Evolutionary conservation across 139 green algal genomes (phyloP).

Genomic region (Closterium sp.): DNA sequence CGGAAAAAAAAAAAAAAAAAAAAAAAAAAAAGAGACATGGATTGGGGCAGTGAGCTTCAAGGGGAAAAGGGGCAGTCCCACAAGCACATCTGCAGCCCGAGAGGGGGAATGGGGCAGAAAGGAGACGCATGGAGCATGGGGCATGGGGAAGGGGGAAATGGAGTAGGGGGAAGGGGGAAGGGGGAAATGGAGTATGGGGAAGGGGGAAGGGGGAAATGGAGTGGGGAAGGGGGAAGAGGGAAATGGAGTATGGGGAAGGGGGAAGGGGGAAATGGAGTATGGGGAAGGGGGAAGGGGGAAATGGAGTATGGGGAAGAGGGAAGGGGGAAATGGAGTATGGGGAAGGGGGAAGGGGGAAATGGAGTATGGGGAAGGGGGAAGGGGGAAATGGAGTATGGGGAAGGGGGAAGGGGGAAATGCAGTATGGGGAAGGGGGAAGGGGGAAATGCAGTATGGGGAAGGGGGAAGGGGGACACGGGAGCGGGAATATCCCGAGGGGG

Average conservation of each 20-base stretch:
- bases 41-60: background rate
- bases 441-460: background rate
- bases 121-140: background rate
- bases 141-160: background rate
- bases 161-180: background rate
- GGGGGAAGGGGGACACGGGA: background rate
- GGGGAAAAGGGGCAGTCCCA: background rate
- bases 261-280: background rate
- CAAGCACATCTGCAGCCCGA: background rate
- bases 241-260: no score
- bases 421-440: background rate
- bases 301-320: background rate
- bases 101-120: background rate
- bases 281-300: background rate
- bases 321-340: background rate
- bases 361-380: background rate
- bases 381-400: background rate
- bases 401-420: background rate
- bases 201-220: no score
- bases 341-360: background rate
- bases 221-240: no score
- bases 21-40: background rate
- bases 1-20: background rate
- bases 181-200: background rate
- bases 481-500: no score